Evolutionary conservation across 2,329 filamentous ascomycete species (phyloP).

Genomic region (Colletotrichum neosansevieriae): DNA sequence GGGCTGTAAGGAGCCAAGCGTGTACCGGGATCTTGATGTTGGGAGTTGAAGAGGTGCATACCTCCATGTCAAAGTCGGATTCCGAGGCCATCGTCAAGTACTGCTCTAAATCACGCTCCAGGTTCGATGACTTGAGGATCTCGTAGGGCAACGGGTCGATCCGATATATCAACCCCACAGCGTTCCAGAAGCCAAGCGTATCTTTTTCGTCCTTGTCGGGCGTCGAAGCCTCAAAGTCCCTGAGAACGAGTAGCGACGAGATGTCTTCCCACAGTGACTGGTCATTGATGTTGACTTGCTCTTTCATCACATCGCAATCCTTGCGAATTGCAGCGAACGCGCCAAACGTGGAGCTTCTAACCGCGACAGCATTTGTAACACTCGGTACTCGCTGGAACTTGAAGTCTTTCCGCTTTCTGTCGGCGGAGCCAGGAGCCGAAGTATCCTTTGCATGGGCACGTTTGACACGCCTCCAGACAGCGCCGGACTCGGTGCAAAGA

Average conservation of each 20-base stretch:
- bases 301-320: conserved; percentile 84
- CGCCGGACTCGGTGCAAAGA: conserved; percentile 90
- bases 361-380: conserved; percentile 84
- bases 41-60: conserved; percentile 72
- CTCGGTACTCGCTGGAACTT: conserved; percentile 94
- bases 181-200: conserved; percentile 56
- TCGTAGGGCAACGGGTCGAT: conserved; percentile 63
- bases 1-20: conserved; percentile 80
- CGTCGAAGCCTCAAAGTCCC: conserved; percentile 65
- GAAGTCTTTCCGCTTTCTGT: conserved; percentile 84
- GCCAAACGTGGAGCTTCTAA: conserved; percentile 89
- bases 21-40: conserved; percentile 83
- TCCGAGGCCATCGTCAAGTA: conserved; percentile 59
- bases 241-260: conserved; percentile 75
- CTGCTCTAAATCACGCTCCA: conserved; percentile 70
- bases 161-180: conserved; percentile 62
- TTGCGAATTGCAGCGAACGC: conserved; percentile 89
- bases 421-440: conserved; percentile 57
- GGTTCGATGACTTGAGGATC: conserved; percentile 71
- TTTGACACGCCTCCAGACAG: conserved; percentile 90
- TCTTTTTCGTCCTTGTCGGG: conserved; percentile 52
- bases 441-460: conserved; percentile 83
- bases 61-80: conserved; percentile 56
- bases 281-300: conserved; percentile 74
- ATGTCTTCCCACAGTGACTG: conserved; percentile 81